These are phyloP conservation scores for Plasmodium vinckei DNA, from an alignment of 169 alveolate genomes.

Conservation along the genomic window DNA sequence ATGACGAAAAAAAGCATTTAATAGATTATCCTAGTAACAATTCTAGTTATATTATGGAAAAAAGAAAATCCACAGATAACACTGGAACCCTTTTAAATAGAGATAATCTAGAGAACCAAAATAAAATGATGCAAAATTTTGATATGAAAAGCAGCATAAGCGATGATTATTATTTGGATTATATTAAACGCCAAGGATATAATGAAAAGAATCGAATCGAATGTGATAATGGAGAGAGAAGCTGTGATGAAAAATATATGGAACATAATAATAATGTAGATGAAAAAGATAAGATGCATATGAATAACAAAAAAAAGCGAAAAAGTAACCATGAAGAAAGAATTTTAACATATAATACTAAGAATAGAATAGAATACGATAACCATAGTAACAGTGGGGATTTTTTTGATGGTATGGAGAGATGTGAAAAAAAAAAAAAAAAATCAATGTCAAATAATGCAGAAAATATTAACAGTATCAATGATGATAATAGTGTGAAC, in stretches of 20 bases:
- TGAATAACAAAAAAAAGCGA: too few relatives aligned
- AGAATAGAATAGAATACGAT: not conserved
- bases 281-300: too few relatives aligned
- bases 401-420: not conserved
- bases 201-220: constrained; percentile 2
- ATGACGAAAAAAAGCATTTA: constrained; percentile 25
- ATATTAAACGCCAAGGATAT: constrained; percentile 15
- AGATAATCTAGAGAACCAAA: constrained; percentile 6
- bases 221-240: not conserved
- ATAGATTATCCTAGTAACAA: constrained; percentile 26
- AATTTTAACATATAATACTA: not conserved
- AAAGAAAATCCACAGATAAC: constrained; percentile 7
- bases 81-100: constrained; percentile 18
- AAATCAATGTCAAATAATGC: not conserved
- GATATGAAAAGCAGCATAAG: constrained; percentile 18
- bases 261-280: too few relatives aligned
- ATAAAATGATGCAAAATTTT: constrained; percentile 6
- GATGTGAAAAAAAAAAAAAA: not conserved
- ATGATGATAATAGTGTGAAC: too few relatives aligned
- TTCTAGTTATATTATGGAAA: constrained; percentile 23
- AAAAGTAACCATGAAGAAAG: not conserved
- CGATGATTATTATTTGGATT: constrained; percentile 25
- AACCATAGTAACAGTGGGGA: not conserved
- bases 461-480: not conserved
- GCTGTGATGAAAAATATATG: not conserved